phyloP scores from a whole-genome alignment of 2,329 filamentous ascomycete species.

The Grosmannia huntii region DNA sequence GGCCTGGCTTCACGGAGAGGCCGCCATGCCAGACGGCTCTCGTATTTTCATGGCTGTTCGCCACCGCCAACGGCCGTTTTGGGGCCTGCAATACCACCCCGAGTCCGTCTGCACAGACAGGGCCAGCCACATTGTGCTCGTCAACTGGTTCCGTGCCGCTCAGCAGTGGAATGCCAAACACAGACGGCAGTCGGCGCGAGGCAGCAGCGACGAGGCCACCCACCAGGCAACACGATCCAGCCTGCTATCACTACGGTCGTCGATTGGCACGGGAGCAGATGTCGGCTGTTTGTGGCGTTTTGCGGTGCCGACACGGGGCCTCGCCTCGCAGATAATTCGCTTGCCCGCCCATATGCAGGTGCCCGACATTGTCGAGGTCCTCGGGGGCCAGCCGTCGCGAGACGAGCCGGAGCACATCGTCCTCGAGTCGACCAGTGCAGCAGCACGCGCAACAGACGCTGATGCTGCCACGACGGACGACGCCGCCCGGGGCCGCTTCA shows the following conservation, averaged over 20 bases:
- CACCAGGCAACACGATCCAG: conserved; percentile 21
- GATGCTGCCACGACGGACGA: neutral
- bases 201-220: conserved; percentile 9
- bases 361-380: conserved; percentile 40
- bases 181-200: conserved; percentile 9
- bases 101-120: conserved; percentile 75
- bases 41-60: conserved; percentile 63
- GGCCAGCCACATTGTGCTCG: conserved; percentile 49
- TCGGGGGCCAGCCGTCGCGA: conserved; percentile 18
- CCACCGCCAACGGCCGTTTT: conserved; percentile 59
- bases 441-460: conserved; percentile 22
- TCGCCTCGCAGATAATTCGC: conserved; percentile 25
- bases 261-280: neutral
- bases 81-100: conserved; percentile 83
- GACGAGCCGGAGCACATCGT: conserved; percentile 33
- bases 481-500: conserved; percentile 47
- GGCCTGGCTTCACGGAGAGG: conserved; percentile 44
- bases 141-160: conserved; percentile 63
- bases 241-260: conserved; percentile 17
- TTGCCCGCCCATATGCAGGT: conserved; percentile 34
- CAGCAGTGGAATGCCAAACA: conserved; percentile 41
- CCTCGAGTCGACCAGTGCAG: conserved; percentile 46
- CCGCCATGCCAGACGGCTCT: conserved; percentile 20
- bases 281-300: no score
- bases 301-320: conserved; percentile 17